A percentile compares a stretch with the other conserved stretches of the same genome.
Evolutionary conservation across 2,329 filamentous ascomycete species (phyloP).

Genomic region (Monosporascus sp.): DNA sequence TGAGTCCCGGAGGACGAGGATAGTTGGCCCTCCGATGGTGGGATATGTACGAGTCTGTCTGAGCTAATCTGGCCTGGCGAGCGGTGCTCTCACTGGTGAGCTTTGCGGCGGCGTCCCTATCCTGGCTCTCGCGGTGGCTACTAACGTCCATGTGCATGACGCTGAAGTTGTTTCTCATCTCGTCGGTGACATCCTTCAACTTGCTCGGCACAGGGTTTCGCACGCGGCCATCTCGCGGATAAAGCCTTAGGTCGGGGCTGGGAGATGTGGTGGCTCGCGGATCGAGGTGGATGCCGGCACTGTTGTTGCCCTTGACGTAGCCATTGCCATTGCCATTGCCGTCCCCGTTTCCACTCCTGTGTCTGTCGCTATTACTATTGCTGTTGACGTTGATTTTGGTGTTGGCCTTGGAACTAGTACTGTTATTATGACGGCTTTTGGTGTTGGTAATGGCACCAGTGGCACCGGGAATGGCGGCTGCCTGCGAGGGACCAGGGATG

Average conservation of each 20-base stretch:
- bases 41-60: constrained; percentile 48
- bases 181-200: constrained; percentile 52
- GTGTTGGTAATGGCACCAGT: neutral
- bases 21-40: constrained; percentile 38
- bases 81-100: constrained; percentile 58
- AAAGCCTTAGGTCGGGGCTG: constrained; percentile 21
- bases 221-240: constrained; percentile 42
- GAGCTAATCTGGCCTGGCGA: constrained; percentile 51
- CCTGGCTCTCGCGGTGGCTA: constrained; percentile 39
- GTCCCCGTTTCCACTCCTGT: neutral
- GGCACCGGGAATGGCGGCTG: neutral
- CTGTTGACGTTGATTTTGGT: neutral
- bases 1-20: constrained; percentile 22
- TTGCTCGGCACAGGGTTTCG: constrained; percentile 58
- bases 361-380: neutral
- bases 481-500: neutral
- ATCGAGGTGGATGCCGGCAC: neutral
- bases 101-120: constrained; percentile 51
- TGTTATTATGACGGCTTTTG: neutral
- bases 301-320: neutral
- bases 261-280: constrained; percentile 7
- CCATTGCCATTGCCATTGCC: neutral
- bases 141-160: constrained; percentile 57
- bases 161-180: constrained; percentile 54
- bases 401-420: constrained; percentile 1